Conservation (phyloP, 768 basidiomycete species). For the Boletus tomentosulus region DNA sequence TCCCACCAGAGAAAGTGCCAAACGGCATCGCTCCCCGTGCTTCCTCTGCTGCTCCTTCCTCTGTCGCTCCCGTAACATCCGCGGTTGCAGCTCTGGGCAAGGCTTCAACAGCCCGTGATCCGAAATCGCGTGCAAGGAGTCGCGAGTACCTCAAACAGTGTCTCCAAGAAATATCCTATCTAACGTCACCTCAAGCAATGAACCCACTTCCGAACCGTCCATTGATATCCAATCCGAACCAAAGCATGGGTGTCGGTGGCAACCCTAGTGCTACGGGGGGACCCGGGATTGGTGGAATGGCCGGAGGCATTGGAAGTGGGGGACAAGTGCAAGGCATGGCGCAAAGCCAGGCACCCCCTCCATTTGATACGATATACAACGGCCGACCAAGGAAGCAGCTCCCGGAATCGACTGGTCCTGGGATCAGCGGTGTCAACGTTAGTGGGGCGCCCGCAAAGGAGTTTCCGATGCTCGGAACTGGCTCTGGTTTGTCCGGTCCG, state of each 20-base stretch:
- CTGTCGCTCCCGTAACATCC: constrained; percentile 27
- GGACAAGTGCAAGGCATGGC: constrained; percentile 16
- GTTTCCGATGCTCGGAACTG: constrained; percentile 57
- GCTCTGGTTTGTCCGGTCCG: constrained; percentile 40
- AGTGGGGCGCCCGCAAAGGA: constrained; percentile 46
- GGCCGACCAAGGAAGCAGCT: constrained; percentile 79
- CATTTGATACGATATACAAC: constrained; percentile 74
- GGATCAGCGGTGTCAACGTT: constrained; percentile 42
- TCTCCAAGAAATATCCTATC: constrained; percentile 95
- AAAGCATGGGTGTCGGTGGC: constrained; percentile 18
- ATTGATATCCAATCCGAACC: constrained; percentile 49
- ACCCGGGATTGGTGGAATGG: constrained; percentile 11
- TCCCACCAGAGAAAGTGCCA: constrained; percentile 62
- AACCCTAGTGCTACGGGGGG: constrained; percentile 15
- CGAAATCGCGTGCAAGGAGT: constrained; percentile 92
- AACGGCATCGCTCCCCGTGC: constrained; percentile 58
- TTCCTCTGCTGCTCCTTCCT: constrained; percentile 45
- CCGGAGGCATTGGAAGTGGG: constrained; percentile 8
- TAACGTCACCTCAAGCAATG: constrained; percentile 95
- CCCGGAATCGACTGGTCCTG: constrained; percentile 50
- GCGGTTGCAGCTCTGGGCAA: constrained; percentile 54
- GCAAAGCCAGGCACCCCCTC: constrained; percentile 32
- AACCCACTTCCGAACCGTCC: constrained; percentile 93
- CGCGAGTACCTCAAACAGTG: constrained; percentile 99
- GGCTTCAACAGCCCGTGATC: constrained; percentile 80